These are phyloP conservation scores for Fusarium decemcellulare DNA, from an alignment of 2,329 filamentous ascomycete genomes.

Conservation along the genomic window DNA sequence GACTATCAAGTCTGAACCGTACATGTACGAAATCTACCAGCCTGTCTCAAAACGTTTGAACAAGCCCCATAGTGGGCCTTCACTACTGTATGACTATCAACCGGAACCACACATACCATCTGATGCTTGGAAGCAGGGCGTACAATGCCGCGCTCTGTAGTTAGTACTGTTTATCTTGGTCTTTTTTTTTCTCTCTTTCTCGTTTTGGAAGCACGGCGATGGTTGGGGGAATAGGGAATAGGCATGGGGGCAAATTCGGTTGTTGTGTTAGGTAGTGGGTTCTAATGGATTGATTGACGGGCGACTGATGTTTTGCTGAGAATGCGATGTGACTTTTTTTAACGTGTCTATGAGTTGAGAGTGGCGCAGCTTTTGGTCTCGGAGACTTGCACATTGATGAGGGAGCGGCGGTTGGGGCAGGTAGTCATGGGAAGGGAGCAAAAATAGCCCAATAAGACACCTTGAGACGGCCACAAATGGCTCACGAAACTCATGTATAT, in stretches of 20 bases:
- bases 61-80: slow-evolving; percentile 1
- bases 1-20: slow-evolving; percentile 18
- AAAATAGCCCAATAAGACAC: not conserved
- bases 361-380: not conserved
- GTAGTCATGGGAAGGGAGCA: too few relatives aligned
- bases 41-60: slow-evolving; percentile 34
- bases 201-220: slow-evolving; percentile 46
- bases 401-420: not conserved
- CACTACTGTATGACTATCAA: slow-evolving; percentile 40
- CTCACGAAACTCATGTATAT: slow-evolving; percentile 16
- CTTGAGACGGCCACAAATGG: too few relatives aligned
- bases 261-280: slow-evolving; percentile 43
- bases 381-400: not conserved
- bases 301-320: slow-evolving; percentile 8
- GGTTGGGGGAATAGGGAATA: slow-evolving; percentile 38
- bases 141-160: slow-evolving; percentile 26
- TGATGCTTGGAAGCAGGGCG: slow-evolving; percentile 30
- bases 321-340: not conserved
- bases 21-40: slow-evolving; percentile 40
- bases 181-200: slow-evolving; percentile 9
- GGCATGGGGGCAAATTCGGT: slow-evolving; percentile 46
- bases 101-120: slow-evolving; percentile 34
- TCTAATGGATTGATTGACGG: slow-evolving; percentile 43
- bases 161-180: slow-evolving; percentile 37
- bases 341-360: not conserved